phyloP scores from a whole-genome alignment of 352 stramenopile species.

The Globisporangium alternatum region DNA sequence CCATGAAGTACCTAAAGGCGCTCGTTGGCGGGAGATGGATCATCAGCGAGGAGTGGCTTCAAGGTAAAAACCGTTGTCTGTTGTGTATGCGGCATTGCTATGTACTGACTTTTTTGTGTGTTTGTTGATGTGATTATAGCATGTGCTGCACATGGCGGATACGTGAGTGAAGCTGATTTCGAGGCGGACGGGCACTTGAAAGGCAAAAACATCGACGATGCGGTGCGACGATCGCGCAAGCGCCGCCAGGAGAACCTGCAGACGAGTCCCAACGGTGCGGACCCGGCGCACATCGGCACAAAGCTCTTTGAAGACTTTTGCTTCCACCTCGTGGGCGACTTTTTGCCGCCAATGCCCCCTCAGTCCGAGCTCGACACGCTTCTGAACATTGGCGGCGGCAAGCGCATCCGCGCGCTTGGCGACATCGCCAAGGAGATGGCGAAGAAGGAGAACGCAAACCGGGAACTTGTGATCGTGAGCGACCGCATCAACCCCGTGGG shows the following conservation, averaged over 20 bases:
- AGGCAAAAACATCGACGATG: slow-evolving; percentile 41
- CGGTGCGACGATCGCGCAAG: slow-evolving; percentile 44
- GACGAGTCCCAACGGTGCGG: slow-evolving; percentile 16
- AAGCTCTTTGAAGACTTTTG: slow-evolving; percentile 68
- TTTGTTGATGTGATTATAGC: slow-evolving; percentile 23
- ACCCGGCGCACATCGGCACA: slow-evolving; percentile 43
- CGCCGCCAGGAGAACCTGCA: slow-evolving; percentile 38
- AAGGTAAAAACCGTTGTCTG: slow-evolving; percentile 27
- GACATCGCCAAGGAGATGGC: slow-evolving; percentile 51
- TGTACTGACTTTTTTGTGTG: slow-evolving; percentile 8
- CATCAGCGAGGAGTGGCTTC: slow-evolving; percentile 79
- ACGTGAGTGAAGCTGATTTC: slow-evolving; percentile 50
- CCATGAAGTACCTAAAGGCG: slow-evolving; percentile 85
- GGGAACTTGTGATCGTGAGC: slow-evolving; percentile 66
- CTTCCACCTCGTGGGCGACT: slow-evolving; percentile 74
- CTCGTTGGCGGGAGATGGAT: slow-evolving; percentile 79
- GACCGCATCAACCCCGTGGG: slow-evolving; percentile 71
- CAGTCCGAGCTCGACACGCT: slow-evolving; percentile 64
- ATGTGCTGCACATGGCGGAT: slow-evolving; percentile 29
- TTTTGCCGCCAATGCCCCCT: slow-evolving; percentile 73
- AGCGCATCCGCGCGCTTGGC: slow-evolving; percentile 46
- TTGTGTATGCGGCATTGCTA: neutral
- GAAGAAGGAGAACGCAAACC: slow-evolving; percentile 41
- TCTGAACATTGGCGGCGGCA: slow-evolving; percentile 62
- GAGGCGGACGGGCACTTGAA: slow-evolving; percentile 66